Base-by-base conservation (phyloP, 1,139 yeast species). In the Wickerhamiella pararugosa region DNA sequence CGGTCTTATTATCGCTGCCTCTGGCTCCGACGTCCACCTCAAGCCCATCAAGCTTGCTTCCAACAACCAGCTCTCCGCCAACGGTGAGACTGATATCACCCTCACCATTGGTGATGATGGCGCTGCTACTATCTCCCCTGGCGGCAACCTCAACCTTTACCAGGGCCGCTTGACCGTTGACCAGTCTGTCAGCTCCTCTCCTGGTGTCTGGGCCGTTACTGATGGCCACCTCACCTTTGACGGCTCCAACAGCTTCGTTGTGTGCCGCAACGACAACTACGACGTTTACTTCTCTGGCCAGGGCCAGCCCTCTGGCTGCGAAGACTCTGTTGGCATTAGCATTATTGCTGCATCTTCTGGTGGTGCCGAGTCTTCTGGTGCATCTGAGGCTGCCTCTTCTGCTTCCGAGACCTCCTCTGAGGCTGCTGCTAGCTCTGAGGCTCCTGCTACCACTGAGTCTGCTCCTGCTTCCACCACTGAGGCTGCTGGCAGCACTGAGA, bases 31-130 rank as follows among this genome's bases (percentile, higher is more conserved):
- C 8, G 25, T 9, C 25, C 40, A 37, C 31, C 32, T 31, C 36
- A 8, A 27, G 32, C 7, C 40, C 37, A 32, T 36, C 34, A 41
- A 41, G 36, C 33, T 41, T 29, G 25, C 43, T 32, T 25, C 35
- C 36, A 30, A 36, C 29, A 26, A 27, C 32, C 33, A 11, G 30
- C 37, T 41, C 25, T 31, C 36, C 21, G 31, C 37, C 40, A 32
- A 31, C 25, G 34, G 38, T 28, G 37, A 36, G 32, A 32, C 41
- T 6, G 32, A 27, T 7, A 29, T 25, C 25, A 25, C 34, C 29
- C 21, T 38, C 32, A 26, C 25, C 30, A 29, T 37, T n/a, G 36
- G 37, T 31, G 32, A n/a, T n/a, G 39, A 29, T 5, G 39, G 36
- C 9, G 28, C 40, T 21, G 42, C 31, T 6, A 11, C 32, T n/a